These are phyloP conservation scores for Penicillium malachiteum DNA, from an alignment of 495 filamentous ascomycete species.

Conservation along the genomic window DNA sequence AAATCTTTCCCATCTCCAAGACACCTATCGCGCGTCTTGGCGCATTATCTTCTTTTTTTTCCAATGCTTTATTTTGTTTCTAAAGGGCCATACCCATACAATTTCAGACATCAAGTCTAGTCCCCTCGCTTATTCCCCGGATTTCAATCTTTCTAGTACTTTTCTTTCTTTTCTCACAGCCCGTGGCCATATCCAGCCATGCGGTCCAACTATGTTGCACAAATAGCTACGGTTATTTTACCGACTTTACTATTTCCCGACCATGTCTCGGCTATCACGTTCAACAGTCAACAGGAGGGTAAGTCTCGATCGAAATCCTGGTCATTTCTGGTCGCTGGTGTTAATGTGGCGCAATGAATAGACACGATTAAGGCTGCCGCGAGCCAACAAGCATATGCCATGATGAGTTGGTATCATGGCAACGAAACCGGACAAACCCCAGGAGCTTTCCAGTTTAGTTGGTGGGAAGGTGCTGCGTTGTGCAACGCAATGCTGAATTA, in stretches of 20 bases:
- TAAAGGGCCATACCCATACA: neutral
- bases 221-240: neutral
- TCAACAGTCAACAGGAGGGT: neutral
- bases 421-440: constrained; percentile 61
- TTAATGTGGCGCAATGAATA: constrained; percentile 23
- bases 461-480: constrained; percentile 79
- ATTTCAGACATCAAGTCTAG: neutral
- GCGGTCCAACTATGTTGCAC: neutral
- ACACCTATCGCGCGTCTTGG: neutral
- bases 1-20: neutral
- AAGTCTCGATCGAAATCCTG: neutral
- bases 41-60: neutral
- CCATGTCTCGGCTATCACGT: neutral
- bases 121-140: neutral
- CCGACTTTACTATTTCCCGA: neutral
- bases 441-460: constrained; percentile 57
- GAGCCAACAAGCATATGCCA: constrained; percentile 55
- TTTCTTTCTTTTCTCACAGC: neutral
- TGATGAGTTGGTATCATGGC: constrained; percentile 70
- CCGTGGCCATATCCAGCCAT: neutral
- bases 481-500: constrained; percentile 52
- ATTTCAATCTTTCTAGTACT: neutral
- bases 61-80: neutral
- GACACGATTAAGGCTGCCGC: constrained; percentile 67
- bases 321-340: neutral